Conservation (phyloP, 2,329 filamentous ascomycete genomes). For the Xylariales sp. region DNA sequence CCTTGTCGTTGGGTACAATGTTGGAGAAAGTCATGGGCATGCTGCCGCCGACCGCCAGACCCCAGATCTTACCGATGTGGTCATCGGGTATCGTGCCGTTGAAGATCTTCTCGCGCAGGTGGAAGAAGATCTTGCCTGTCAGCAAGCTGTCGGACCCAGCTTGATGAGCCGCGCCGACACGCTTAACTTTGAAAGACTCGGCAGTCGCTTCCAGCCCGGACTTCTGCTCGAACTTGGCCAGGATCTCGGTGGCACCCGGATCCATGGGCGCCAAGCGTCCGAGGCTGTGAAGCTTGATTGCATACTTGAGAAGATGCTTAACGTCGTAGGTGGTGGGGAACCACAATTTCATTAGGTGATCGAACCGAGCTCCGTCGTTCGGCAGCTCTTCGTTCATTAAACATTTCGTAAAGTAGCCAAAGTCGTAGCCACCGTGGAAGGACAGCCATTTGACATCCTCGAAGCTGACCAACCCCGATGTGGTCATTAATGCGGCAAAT, state of each 20-base stretch:
- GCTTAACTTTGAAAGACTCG: slow-evolving; percentile 85
- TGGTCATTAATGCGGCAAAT: slow-evolving; percentile 86
- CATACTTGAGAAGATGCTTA: slow-evolving; percentile 94
- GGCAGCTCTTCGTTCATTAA: slow-evolving; percentile 80
- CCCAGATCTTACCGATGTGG: slow-evolving; percentile 89
- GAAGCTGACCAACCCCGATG: slow-evolving; percentile 83
- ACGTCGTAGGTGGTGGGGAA: slow-evolving; percentile 95
- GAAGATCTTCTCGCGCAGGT: slow-evolving; percentile 85
- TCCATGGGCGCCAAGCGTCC: slow-evolving; percentile 61
- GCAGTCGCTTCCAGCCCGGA: slow-evolving; percentile 91
- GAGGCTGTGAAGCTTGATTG: slow-evolving; percentile 64
- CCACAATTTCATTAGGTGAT: slow-evolving; percentile 82
- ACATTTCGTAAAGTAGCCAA: slow-evolving; percentile 94
- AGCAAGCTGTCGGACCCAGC: slow-evolving; percentile 91
- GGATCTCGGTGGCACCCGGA: slow-evolving; percentile 63
- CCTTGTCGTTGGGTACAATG: slow-evolving; percentile 14
- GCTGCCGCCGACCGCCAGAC: slow-evolving; percentile 70
- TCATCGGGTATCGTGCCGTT: slow-evolving; percentile 75
- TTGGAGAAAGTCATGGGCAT: slow-evolving; percentile 5
- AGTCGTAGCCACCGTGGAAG: slow-evolving; percentile 97
- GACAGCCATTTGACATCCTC: slow-evolving; percentile 93
- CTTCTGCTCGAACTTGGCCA: slow-evolving; percentile 84
- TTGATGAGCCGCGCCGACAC: slow-evolving; percentile 83
- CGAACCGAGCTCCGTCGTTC: slow-evolving; percentile 85
- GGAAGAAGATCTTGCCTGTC: slow-evolving; percentile 93